Percentiles rank a stretch among this genome's conserved stretches.
phyloP scores from a whole-genome alignment of 768 basidiomycete genomes.

The Tulasnella sp. region DNA sequence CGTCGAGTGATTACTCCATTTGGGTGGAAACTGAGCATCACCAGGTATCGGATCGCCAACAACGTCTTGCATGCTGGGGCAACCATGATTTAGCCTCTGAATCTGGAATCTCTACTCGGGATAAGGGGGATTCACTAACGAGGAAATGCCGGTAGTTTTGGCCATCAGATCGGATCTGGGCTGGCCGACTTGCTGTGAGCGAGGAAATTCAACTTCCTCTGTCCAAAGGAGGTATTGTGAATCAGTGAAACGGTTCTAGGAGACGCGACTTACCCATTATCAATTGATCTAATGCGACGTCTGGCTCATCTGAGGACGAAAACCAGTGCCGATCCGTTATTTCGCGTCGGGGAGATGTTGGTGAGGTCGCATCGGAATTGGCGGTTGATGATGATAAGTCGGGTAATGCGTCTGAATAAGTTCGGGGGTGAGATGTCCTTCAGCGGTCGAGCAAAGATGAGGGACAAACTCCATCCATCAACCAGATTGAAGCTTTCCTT shows the following conservation, averaged over 20 bases:
- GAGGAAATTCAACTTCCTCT: conserved; percentile 15
- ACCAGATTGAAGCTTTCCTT: conserved; percentile 3
- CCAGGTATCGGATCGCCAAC: background rate
- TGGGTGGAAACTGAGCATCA: background rate
- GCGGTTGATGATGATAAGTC: background rate
- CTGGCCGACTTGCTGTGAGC: background rate
- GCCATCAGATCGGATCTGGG: background rate
- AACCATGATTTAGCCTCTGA: background rate
- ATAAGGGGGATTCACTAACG: background rate
- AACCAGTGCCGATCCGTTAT: background rate
- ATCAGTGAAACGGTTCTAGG: background rate
- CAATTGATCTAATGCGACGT: background rate
- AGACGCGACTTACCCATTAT: background rate
- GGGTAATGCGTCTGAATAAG: background rate
- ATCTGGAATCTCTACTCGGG: background rate
- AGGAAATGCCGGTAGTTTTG: background rate
- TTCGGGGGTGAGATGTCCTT: background rate
- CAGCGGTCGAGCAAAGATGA: background rate
- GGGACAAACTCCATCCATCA: background rate
- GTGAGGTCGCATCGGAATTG: background rate
- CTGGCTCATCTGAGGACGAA: background rate
- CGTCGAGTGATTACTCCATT: background rate
- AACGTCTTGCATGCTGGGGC: background rate
- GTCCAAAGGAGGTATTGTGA: background rate
- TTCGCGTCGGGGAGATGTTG: background rate